phyloP scores from a whole-genome alignment of 352 stramenopile genomes.

The Pythium vanterpoolii region DNA sequence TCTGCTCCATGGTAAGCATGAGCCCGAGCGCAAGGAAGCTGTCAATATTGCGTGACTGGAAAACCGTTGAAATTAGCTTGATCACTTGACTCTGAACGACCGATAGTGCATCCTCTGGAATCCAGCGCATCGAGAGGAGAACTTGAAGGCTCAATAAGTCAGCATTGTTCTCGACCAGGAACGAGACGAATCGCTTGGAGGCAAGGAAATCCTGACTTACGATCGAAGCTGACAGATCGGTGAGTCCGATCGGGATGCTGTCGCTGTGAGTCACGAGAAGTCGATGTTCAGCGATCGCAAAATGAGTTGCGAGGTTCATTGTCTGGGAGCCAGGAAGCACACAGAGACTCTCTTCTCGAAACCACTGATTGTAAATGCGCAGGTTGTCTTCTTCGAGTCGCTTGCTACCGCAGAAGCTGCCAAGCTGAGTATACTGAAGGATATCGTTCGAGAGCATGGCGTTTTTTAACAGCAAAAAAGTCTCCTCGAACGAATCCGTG shows the following conservation, averaged over 20 bases:
- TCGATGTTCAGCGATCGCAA: slow-evolving; percentile 56
- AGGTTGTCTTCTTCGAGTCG: slow-evolving; percentile 9
- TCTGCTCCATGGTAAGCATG: slow-evolving; percentile 75
- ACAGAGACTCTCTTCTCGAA: slow-evolving; percentile 45
- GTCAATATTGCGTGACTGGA: slow-evolving; percentile 71
- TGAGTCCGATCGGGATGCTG: slow-evolving; percentile 16
- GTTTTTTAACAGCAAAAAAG: slow-evolving; percentile 52
- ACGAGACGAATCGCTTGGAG: slow-evolving; percentile 67
- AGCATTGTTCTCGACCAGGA: slow-evolving; percentile 60
- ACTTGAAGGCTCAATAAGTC: slow-evolving; percentile 63
- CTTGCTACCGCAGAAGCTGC: slow-evolving; percentile 8
- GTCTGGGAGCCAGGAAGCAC: slow-evolving; percentile 42
- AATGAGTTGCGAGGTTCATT: slow-evolving; percentile 58
- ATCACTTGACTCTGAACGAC: slow-evolving; percentile 47
- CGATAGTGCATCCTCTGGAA: slow-evolving; percentile 48
- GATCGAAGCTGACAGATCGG: slow-evolving; percentile 9
- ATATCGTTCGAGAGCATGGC: slow-evolving; percentile 51
- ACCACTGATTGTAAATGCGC: slow-evolving; percentile 54
- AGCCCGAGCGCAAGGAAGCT: slow-evolving; percentile 60
- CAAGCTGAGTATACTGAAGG: slow-evolving; percentile 42
- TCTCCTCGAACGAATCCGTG: slow-evolving; percentile 52
- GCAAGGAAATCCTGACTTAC: slow-evolving; percentile 36
- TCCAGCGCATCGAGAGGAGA: slow-evolving; percentile 52
- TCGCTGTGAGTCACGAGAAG: slow-evolving; percentile 26
- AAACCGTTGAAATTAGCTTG: slow-evolving; percentile 64